These are phyloP conservation scores for Saccharum officinarum DNA, from an alignment of 176 grass and related monocot genomes.

Conservation along the genomic window DNA sequence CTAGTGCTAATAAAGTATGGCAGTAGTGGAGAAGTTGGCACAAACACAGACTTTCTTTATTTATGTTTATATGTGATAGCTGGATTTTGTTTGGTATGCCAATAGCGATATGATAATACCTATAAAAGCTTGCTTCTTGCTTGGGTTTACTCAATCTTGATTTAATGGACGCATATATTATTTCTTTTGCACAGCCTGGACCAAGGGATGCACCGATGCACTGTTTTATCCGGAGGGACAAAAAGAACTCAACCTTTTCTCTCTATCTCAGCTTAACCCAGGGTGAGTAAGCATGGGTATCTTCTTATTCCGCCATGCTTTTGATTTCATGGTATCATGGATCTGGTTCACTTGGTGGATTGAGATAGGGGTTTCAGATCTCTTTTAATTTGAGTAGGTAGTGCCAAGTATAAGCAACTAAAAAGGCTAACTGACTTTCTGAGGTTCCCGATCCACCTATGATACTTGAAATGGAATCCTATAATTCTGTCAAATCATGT, in stretches of 20 bases:
- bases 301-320: background rate
- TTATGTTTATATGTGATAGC: conserved; percentile 21
- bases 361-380: background rate
- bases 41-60: background rate
- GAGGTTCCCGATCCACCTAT: background rate
- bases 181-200: conserved; percentile 55
- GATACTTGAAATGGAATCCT: conserved; percentile 21
- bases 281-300: conserved; percentile 46
- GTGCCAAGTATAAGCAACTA: conserved; percentile 5
- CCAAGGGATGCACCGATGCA: conserved; percentile 80
- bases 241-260: conserved; percentile 80
- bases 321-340: background rate
- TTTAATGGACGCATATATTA: background rate
- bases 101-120: background rate
- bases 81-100: background rate
- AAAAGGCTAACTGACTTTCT: background rate
- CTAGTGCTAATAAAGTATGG: conserved; percentile 4
- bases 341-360: background rate
- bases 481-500: conserved; percentile 10
- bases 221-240: conserved; percentile 94
- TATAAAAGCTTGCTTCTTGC: conserved; percentile 25
- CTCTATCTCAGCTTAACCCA: conserved; percentile 78
- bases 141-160: background rate
- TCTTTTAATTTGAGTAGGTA: background rate
- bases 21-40: conserved; percentile 14